phyloP scores from a whole-genome alignment of 768 basidiomycete genomes.

The Candolleomyces aberdarensis region DNA sequence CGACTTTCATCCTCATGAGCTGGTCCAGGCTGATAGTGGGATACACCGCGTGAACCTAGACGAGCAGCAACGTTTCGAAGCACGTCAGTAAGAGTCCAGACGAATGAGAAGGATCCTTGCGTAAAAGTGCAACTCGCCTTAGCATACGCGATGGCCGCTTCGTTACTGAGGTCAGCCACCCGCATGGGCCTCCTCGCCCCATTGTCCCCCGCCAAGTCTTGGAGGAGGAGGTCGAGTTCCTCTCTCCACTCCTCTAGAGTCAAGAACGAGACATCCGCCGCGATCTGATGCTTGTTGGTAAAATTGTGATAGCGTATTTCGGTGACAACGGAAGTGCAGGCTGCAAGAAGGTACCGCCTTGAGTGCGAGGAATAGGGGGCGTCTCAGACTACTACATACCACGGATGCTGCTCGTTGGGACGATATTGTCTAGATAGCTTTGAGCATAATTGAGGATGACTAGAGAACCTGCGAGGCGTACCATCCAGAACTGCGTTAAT shows the following conservation, averaged over 20 bases:
- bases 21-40: constrained; percentile 47
- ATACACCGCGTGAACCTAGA: constrained; percentile 59
- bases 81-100: neutral
- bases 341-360: constrained; percentile 23
- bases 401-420: constrained; percentile 65
- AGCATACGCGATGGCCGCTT: constrained; percentile 59
- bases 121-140: constrained; percentile 37
- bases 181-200: constrained; percentile 47
- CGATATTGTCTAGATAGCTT: constrained; percentile 45
- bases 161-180: constrained; percentile 45
- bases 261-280: constrained; percentile 58
- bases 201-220: constrained; percentile 52
- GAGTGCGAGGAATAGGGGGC: neutral
- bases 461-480: constrained; percentile 15
- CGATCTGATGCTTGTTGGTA: constrained; percentile 43
- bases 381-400: constrained; percentile 29
- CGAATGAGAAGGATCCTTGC: neutral
- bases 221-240: constrained; percentile 49
- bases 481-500: constrained; percentile 61
- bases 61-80: neutral
- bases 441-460: neutral
- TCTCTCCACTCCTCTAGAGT: constrained; percentile 53
- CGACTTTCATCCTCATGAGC: constrained; percentile 45
- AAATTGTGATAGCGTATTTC: constrained; percentile 49
- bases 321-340: constrained; percentile 64